A percentile compares a stretch with the other conserved stretches of the same genome.
These are phyloP conservation scores for Calonectria hawksworthii DNA, from an alignment of 2,329 filamentous ascomycete species.

Conservation along the genomic window DNA sequence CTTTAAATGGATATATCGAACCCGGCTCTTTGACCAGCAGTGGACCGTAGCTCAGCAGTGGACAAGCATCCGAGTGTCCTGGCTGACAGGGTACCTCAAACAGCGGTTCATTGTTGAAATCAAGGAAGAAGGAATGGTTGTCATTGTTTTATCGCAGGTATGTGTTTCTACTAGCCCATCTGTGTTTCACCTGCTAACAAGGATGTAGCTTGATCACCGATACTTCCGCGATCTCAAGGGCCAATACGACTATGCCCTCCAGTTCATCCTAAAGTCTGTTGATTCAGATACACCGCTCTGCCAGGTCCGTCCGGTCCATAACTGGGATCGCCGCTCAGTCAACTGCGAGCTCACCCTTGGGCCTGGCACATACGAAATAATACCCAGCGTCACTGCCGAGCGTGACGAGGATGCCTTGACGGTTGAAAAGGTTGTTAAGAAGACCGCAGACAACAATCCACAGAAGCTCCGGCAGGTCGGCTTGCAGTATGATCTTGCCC, in stretches of 20 bases:
- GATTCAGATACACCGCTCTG: conserved; percentile 35
- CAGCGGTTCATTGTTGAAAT: conserved; percentile 60
- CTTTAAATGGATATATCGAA: conserved; percentile 60
- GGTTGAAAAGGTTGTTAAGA: conserved; percentile 72
- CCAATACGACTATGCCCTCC: conserved; percentile 58
- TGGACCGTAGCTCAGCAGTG: conserved; percentile 63
- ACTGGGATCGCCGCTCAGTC: conserved; percentile 71
- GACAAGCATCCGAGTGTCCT: conserved; percentile 58
- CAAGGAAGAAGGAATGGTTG: conserved; percentile 56
- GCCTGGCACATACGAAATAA: conserved; percentile 75
- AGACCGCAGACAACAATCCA: conserved; percentile 60
- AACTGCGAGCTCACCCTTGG: conserved; percentile 81
- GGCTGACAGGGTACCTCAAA: conserved; percentile 60
- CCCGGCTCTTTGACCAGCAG: conserved; percentile 60
- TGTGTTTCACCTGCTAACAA: conserved; percentile 19
- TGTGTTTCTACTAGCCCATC: not conserved
- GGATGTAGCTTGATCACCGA: conserved; percentile 57
- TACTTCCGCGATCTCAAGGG: conserved; percentile 62
- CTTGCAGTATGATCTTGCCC: conserved; percentile 72
- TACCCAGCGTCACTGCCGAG: conserved; percentile 76
- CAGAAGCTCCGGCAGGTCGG: conserved; percentile 75
- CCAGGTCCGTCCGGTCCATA: conserved; percentile 39
- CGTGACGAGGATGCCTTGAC: conserved; percentile 59
- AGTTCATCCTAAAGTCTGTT: conserved; percentile 56
- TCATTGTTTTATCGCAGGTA: conserved; percentile 59